Evolutionary conservation across 2,329 filamentous ascomycete genomes (phyloP).

Genomic region (Diaporthe citrichinensis): DNA sequence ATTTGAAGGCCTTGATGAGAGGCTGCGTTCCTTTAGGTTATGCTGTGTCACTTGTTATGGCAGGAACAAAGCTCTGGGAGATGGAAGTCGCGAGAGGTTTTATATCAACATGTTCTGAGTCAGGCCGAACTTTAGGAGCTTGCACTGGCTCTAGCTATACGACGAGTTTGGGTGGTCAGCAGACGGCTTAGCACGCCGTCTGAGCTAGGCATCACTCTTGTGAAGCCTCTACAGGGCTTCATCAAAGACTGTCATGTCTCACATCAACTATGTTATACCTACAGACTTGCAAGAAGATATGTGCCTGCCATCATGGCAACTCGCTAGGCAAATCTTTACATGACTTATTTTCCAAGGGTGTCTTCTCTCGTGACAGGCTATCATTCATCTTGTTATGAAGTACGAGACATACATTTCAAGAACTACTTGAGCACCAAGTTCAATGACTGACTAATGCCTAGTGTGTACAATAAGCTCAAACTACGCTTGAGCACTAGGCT

Average conservation of each 20-base stretch:
- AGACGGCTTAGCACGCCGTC: not conserved
- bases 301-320: not conserved
- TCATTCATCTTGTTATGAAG: not conserved
- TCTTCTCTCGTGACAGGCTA: not conserved
- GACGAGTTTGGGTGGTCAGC: not conserved
- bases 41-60: not conserved
- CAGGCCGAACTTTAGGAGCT: not conserved
- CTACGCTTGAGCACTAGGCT: not conserved
- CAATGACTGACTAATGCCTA: not conserved
- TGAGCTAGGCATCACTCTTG: not conserved
- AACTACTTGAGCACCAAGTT: not conserved
- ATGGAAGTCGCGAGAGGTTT: not conserved
- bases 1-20: not conserved
- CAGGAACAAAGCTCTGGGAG: not conserved
- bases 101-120: not conserved
- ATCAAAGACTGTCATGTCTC: not conserved
- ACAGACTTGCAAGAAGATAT: not conserved
- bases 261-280: not conserved
- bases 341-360: not conserved
- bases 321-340: too few species aligned
- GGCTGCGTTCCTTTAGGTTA: not conserved
- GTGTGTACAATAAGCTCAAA: not conserved
- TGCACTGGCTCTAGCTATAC: not conserved
- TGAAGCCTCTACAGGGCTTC: not conserved
- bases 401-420: not conserved